Evolutionary conservation across 176 grass and related monocot genomes (phyloP), one percentile per base, ranked within the genome.

Genomic region (Thalia dealbata): DNA sequence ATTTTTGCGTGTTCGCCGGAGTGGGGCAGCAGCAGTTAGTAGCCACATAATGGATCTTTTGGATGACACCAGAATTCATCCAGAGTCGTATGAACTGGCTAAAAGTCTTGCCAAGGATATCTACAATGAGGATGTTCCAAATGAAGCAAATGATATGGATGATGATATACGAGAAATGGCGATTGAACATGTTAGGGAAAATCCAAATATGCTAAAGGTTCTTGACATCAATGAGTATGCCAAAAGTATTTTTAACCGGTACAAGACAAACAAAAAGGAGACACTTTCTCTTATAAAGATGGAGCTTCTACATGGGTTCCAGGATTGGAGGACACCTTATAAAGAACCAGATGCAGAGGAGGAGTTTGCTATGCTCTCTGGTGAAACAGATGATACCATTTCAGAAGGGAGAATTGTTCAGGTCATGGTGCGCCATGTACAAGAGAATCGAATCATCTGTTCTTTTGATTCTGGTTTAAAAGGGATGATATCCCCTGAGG

Each of bases 11-110:
- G 88, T 99, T 10, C 75, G 90, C 6, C 79, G 81, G 1, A 99
- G 85, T 55, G 95, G 95, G 63, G 88, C 83, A 73, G 90, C 95
- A 64, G 82, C 81, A 59, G 77, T 82, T 30, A 95, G 88, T 76
- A 81, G 83, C 71, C 85, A 93, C 50, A 84, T 90, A 7, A 92
- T 99, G 81, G 95, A 95, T 77, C 75, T 95, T 52, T 87, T 99
- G 59, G 95, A 99, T 84, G 95, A 99, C 69, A 99, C 95, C 72
- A 84, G 95, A 78, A 99, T 99, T 59, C 95, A 99, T 93, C 95
- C 95, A 35, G 95, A 99, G 58, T 99, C 95, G 0, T 99, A 99
- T 38, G 87, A 74, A 4, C 65, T 99, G 52, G 95, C 95, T 75
- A 92, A 88, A 59, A 92, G 86, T 48, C 86, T 99, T 69, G 95